A percentile compares a stretch with the other conserved stretches of the same genome.
Conservation (phyloP, 345 rosid genomes). For the Eucalyptus polyanthemos region DNA sequence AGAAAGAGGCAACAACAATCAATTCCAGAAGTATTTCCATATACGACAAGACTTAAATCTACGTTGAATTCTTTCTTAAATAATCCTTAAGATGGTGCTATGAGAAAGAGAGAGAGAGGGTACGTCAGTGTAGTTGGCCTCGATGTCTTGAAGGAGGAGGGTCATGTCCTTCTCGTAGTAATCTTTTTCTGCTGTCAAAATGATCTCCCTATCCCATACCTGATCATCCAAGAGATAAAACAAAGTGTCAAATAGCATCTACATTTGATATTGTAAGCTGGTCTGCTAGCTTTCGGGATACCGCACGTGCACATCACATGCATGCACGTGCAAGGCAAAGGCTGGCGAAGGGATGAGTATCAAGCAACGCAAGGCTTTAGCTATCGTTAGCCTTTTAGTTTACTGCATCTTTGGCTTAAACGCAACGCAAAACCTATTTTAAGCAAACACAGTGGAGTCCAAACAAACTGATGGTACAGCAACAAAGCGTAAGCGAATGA, state of each 20-base stretch:
- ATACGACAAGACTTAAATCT: not conserved
- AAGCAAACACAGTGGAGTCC: not conserved
- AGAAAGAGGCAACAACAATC: not conserved
- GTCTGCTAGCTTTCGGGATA: not conserved
- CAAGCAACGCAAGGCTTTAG: not conserved
- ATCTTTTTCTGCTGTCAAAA: constrained; percentile 61
- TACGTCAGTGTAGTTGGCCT: constrained; percentile 68
- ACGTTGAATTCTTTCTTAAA: not conserved
- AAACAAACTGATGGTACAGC: not conserved
- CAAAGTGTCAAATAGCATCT: not conserved
- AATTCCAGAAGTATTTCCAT: not conserved
- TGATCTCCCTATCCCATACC: constrained; percentile 97
- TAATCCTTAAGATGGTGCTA: not conserved
- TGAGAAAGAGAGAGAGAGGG: not conserved
- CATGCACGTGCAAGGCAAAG: not conserved
- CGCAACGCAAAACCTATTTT: not conserved
- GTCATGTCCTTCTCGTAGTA: constrained; percentile 64
- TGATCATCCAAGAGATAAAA: not conserved
- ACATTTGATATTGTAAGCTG: not conserved
- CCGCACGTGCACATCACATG: not conserved
- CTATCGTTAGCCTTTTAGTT: not conserved
- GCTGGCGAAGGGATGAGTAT: not conserved
- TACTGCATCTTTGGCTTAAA: not conserved
- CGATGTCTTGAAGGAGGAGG: constrained; percentile 58
- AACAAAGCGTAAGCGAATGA: not conserved